phyloP scores from a whole-genome alignment of 2,329 filamentous ascomycete genomes.

The Cladosporium cucumerinum region DNA sequence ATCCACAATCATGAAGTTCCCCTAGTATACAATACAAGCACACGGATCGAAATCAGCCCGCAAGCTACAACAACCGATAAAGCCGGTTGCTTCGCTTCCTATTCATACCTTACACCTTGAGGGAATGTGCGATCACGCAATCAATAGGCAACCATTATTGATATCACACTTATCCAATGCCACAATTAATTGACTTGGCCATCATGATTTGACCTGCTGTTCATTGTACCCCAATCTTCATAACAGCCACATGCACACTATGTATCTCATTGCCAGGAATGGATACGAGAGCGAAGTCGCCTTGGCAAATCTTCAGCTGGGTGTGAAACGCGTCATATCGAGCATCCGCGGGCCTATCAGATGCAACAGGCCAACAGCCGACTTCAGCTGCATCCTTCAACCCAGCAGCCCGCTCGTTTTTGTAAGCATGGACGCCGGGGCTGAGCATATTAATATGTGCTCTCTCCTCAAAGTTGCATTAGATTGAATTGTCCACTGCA shows the following conservation, averaged over 20 bases:
- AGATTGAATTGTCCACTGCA: background rate
- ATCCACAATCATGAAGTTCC: too few relatives aligned
- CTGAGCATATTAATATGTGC: background rate
- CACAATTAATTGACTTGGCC: background rate
- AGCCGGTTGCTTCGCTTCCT: background rate
- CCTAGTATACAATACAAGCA: too few relatives aligned
- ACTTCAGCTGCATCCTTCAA: conserved; percentile 3
- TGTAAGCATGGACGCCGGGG: background rate
- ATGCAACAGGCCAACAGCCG: background rate
- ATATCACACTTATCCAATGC: too few relatives aligned
- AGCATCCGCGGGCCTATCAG: background rate
- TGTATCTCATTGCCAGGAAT: background rate
- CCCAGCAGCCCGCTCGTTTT: too few relatives aligned
- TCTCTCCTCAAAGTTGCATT: background rate
- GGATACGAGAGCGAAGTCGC: background rate
- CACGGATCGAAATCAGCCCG: background rate
- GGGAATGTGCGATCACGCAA: background rate
- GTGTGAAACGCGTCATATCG: background rate
- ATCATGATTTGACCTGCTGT: too few relatives aligned
- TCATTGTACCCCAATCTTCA: too few relatives aligned
- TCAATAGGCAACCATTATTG: background rate
- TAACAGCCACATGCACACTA: background rate
- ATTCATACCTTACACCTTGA: background rate
- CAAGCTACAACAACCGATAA: background rate
- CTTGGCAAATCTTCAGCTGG: background rate